These are phyloP conservation scores for Termitomyces sp. DNA, from an alignment of 768 basidiomycete species.

Conservation along the genomic window DNA sequence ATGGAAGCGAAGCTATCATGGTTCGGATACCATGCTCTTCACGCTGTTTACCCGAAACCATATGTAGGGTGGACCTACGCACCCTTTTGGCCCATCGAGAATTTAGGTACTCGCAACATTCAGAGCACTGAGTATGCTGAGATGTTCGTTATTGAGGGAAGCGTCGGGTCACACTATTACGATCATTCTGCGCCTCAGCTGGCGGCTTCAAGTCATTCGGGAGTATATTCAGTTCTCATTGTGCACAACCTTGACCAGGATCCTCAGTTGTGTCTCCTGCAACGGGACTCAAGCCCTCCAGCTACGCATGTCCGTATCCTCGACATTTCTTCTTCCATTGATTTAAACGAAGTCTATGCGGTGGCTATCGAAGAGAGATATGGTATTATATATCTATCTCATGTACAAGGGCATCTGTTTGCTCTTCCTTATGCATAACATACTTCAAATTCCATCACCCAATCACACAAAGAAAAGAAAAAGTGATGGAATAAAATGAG, in stretches of 20 bases:
- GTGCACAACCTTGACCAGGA: not conserved
- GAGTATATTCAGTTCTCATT: slow-evolving; percentile 3
- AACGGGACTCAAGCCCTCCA: not conserved
- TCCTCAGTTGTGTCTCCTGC: slow-evolving; percentile 1
- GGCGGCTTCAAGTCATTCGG: slow-evolving; percentile 3
- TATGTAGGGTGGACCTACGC: not conserved
- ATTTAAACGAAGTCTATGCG: slow-evolving; percentile 2
- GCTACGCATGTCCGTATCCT: slow-evolving; percentile 1
- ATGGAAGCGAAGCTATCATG: not conserved
- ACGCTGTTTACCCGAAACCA: not conserved
- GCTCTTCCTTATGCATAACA: slow-evolving; percentile 11
- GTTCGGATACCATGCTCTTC: not conserved
- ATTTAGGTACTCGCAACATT: not conserved
- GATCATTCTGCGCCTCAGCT: not conserved
- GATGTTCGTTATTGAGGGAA: not conserved
- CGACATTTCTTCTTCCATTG: slow-evolving; percentile 6
- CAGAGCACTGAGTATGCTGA: not conserved
- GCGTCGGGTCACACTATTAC: not conserved
- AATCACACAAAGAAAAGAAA: no score
- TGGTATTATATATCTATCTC: slow-evolving; percentile 12
- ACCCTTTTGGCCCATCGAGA: not conserved
- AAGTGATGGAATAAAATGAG: no score
- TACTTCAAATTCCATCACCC: not conserved
- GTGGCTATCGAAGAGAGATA: slow-evolving; percentile 11
- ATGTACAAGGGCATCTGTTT: slow-evolving; percentile 7